Percentiles rank a stretch among this genome's conserved stretches.
Conservation (phyloP, 2,329 filamentous ascomycete species). For the Onygenales sp. region DNA sequence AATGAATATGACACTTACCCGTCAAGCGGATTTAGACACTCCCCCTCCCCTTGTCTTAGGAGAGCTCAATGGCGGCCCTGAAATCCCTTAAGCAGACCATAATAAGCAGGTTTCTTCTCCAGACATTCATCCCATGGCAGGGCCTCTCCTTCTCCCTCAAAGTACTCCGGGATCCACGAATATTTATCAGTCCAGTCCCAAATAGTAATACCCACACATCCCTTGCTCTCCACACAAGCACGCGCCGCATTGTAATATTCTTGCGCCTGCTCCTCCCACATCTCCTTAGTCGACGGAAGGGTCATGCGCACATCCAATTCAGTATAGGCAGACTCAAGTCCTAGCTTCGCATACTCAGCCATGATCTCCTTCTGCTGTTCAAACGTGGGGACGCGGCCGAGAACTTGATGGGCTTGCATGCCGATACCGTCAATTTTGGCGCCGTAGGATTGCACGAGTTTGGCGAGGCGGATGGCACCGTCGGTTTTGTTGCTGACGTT, state of each 20-base stretch:
- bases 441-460: conserved; percentile 27
- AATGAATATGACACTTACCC: too few relatives aligned
- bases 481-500: conserved; percentile 26
- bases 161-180: conserved; percentile 36
- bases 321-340: conserved; percentile 34
- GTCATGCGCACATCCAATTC: conserved; percentile 43
- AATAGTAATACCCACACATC: conserved; percentile 28
- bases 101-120: conserved; percentile 39
- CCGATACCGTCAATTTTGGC: conserved; percentile 41
- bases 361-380: conserved; percentile 31
- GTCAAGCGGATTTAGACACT: too few relatives aligned
- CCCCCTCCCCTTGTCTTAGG: too few relatives aligned
- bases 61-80: background rate
- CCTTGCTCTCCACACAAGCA: conserved; percentile 21
- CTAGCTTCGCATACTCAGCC: conserved; percentile 26
- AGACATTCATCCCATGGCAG: conserved; percentile 39
- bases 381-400: conserved; percentile 32
- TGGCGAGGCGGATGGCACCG: conserved; percentile 27
- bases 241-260: conserved; percentile 23
- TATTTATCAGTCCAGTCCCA: conserved; percentile 39
- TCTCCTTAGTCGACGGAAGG: conserved; percentile 17
- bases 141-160: conserved; percentile 33
- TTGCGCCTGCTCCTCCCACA: conserved; percentile 21
- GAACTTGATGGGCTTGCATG: conserved; percentile 37
- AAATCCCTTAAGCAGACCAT: conserved; percentile 20